These are phyloP conservation scores for Chenopodium berlandieri DNA, from an alignment of 148 eudicot genomes.

Conservation along the genomic window DNA sequence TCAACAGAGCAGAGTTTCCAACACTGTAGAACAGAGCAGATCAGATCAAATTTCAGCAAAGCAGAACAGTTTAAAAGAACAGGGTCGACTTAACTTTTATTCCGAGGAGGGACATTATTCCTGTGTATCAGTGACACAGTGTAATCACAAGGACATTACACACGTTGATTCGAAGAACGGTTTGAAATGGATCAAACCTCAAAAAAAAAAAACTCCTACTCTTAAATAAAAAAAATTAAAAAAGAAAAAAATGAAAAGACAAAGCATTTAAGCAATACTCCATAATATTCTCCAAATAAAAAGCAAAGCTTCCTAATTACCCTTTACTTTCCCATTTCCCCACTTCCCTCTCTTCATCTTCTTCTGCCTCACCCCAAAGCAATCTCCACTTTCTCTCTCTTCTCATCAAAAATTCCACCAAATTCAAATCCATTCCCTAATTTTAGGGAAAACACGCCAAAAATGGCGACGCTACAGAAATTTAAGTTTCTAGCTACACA, in stretches of 20 bases:
- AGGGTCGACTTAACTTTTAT: too few species aligned
- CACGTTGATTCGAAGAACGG: not conserved
- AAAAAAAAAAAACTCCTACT: not conserved
- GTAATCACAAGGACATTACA: not conserved
- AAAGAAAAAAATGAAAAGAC: not conserved
- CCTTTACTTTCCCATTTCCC: slow-evolving; percentile 32
- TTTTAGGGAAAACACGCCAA: not conserved
- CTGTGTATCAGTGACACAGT: not conserved
- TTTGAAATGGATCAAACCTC: not conserved
- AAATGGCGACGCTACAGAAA: slow-evolving; percentile 80
- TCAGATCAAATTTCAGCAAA: too few species aligned
- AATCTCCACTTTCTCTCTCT: not conserved
- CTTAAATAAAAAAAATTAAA: not conserved
- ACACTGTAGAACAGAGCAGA: too few species aligned
- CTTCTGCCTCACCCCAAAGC: not conserved
- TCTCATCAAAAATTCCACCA: not conserved
- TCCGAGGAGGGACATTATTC: not conserved
- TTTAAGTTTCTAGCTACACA: slow-evolving; percentile 81
- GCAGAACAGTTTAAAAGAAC: too few species aligned
- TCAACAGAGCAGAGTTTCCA: too few species aligned
- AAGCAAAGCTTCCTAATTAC: slow-evolving; percentile 9
- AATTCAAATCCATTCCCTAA: not conserved
- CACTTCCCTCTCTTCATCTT: not conserved
- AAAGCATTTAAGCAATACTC: not conserved
- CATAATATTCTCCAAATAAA: slow-evolving; percentile 17